phyloP scores from a whole-genome alignment of 495 filamentous ascomycete species.

The Xylona heveae region DNA sequence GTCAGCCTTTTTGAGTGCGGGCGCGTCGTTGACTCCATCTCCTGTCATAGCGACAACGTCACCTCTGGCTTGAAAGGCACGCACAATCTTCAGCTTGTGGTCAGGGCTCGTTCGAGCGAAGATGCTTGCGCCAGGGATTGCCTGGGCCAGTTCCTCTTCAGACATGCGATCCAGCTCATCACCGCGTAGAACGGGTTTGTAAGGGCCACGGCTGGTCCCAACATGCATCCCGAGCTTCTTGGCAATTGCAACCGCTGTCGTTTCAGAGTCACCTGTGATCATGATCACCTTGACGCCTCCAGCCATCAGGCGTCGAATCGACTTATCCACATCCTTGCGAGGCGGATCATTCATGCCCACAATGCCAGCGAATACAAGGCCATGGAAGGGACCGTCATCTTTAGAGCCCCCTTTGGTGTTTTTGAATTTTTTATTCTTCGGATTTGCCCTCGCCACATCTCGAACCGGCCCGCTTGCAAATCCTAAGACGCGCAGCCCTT shows the following conservation, averaged over 20 bases:
- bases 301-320: conserved; percentile 77
- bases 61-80: conserved; percentile 73
- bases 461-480: conserved; percentile 59
- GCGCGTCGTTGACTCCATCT: conserved; percentile 94
- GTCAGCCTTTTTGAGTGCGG: conserved; percentile 89
- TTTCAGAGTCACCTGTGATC: conserved; percentile 94
- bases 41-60: conserved; percentile 99
- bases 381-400: conserved; percentile 55
- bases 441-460: conserved; percentile 5
- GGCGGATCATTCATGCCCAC: conserved; percentile 97
- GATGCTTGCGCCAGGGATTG: conserved; percentile 72
- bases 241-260: conserved; percentile 81
- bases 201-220: conserved; percentile 21
- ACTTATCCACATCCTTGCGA: conserved; percentile 65
- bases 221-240: conserved; percentile 77
- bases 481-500: conserved; percentile 76
- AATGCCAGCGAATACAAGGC: conserved; percentile 72
- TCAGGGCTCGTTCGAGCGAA: conserved; percentile 93
- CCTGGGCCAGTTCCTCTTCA: conserved; percentile 56
- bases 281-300: conserved; percentile 93
- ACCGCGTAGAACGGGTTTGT: conserved; percentile 61
- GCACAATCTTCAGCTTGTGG: conserved; percentile 93
- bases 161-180: conserved; percentile 85
- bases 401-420: conserved; percentile 14
- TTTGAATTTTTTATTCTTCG: background rate